Evolutionary conservation across 495 filamentous ascomycete species (phyloP).

Genomic region (Tuber brumale): DNA sequence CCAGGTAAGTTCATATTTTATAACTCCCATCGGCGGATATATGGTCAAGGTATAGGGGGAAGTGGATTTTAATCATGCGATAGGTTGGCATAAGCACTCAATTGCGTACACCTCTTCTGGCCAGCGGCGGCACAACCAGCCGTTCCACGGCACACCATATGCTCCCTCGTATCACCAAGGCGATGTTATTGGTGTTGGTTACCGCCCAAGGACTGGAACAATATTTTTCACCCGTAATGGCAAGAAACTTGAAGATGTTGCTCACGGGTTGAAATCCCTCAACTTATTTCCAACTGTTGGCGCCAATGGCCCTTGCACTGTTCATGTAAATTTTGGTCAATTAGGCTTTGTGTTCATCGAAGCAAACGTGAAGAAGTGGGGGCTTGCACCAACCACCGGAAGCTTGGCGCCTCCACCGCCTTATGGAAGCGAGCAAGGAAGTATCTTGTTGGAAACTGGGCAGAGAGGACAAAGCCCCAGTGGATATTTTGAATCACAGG

Average conservation of each 20-base stretch:
- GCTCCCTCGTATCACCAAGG: conserved; percentile 80
- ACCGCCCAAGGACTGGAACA: conserved; percentile 86
- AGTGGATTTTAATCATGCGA: neutral
- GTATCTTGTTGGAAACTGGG: conserved; percentile 70
- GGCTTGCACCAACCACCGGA: conserved; percentile 89
- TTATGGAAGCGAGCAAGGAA: conserved; percentile 92
- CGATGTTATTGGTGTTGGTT: conserved; percentile 93
- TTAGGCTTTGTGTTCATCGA: conserved; percentile 98
- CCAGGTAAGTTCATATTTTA: conserved; percentile 58
- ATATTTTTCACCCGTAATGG: conserved; percentile 98
- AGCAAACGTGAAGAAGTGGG: conserved; percentile 99
- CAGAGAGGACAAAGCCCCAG: conserved; percentile 36
- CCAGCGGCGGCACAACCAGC: conserved; percentile 81
- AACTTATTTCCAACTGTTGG: conserved; percentile 96
- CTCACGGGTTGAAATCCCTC: conserved; percentile 85
- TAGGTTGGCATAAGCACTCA: conserved; percentile 85
- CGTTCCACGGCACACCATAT: conserved; percentile 70
- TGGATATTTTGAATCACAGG: conserved; percentile 46
- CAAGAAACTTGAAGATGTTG: conserved; percentile 90
- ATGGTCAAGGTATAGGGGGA: neutral
- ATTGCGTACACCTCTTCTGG: conserved; percentile 85
- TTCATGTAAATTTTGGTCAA: conserved; percentile 97
- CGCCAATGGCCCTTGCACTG: conserved; percentile 81
- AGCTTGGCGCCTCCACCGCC: conserved; percentile 91
- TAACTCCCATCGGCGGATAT: neutral